Conservation (phyloP, 2,329 filamentous ascomycete genomes). For the Talaromyces rugulosus region DNA sequence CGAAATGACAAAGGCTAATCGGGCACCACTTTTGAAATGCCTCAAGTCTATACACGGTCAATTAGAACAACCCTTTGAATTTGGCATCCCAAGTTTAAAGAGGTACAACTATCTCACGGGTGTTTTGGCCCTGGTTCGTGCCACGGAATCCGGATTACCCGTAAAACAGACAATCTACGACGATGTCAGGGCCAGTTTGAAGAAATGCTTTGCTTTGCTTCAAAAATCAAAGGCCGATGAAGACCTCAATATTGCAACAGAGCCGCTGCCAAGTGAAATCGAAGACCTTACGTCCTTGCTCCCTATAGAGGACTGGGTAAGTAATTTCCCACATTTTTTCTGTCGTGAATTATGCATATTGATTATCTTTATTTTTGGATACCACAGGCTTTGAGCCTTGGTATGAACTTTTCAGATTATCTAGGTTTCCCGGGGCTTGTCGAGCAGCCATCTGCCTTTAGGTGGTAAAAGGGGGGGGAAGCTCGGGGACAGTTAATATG, state of each 20-base stretch:
- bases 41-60: constrained; percentile 18
- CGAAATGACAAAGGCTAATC: constrained; percentile 12
- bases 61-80: constrained; percentile 17
- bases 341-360: not conserved
- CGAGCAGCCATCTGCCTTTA: not conserved
- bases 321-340: not conserved
- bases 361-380: not conserved
- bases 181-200: constrained; percentile 12
- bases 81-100: constrained; percentile 13
- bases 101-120: constrained; percentile 13
- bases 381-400: not conserved
- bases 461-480: not conserved
- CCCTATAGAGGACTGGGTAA: constrained; percentile 3
- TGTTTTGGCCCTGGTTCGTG: constrained; percentile 11
- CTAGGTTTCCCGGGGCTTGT: not conserved
- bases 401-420: not conserved
- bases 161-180: constrained; percentile 11
- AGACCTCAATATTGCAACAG: not conserved
- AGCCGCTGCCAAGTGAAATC: not conserved
- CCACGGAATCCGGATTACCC: constrained; percentile 14
- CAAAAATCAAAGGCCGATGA: constrained; percentile 1
- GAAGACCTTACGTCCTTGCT: constrained; percentile 2
- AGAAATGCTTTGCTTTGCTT: constrained; percentile 12
- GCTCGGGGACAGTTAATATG: not conserved
- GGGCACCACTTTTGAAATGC: constrained; percentile 16